Conservation (phyloP, 2,329 filamentous ascomycete genomes). For the Ophiosphaerella korrae region DNA sequence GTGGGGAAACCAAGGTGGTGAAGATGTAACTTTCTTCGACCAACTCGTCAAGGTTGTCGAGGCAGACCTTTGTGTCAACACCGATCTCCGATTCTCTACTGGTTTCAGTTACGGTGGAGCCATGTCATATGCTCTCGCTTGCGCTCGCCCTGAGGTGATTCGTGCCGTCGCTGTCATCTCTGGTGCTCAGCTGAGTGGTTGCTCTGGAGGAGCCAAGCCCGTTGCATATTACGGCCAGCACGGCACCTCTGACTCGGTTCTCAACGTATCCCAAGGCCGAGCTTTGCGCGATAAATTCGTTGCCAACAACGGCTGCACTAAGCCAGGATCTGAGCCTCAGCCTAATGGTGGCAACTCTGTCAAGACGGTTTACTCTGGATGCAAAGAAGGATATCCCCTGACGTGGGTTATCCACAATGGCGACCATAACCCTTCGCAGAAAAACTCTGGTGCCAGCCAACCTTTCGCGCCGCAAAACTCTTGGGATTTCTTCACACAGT, state of each 20-base stretch:
- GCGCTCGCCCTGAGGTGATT: constrained; percentile 46
- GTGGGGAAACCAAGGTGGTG: constrained; percentile 51
- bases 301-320: constrained; percentile 43
- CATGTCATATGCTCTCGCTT: constrained; percentile 52
- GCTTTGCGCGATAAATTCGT: constrained; percentile 47
- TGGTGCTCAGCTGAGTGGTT: constrained; percentile 19
- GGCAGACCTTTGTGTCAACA: constrained; percentile 50
- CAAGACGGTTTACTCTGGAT: constrained; percentile 24
- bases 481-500: constrained; percentile 41
- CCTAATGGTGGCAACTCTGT: constrained; percentile 13
- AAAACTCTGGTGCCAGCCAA: constrained; percentile 10
- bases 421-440: constrained; percentile 23
- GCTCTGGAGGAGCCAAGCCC: constrained; percentile 41
- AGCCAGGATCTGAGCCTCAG: constrained; percentile 23
- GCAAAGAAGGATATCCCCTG: constrained; percentile 37
- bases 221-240: constrained; percentile 51
- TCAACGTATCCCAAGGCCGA: constrained; percentile 41
- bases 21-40: constrained; percentile 51
- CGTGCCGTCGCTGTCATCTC: constrained; percentile 45
- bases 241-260: constrained; percentile 45
- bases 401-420: constrained; percentile 33
- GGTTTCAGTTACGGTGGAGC: constrained; percentile 45
- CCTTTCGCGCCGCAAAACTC: constrained; percentile 31
- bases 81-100: constrained; percentile 49
- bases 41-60: constrained; percentile 48